Percentiles rank a stretch among this genome's conserved stretches.
These are phyloP conservation scores for Sporormia fimetaria DNA, from an alignment of 495 filamentous ascomycete species.

Conservation along the genomic window DNA sequence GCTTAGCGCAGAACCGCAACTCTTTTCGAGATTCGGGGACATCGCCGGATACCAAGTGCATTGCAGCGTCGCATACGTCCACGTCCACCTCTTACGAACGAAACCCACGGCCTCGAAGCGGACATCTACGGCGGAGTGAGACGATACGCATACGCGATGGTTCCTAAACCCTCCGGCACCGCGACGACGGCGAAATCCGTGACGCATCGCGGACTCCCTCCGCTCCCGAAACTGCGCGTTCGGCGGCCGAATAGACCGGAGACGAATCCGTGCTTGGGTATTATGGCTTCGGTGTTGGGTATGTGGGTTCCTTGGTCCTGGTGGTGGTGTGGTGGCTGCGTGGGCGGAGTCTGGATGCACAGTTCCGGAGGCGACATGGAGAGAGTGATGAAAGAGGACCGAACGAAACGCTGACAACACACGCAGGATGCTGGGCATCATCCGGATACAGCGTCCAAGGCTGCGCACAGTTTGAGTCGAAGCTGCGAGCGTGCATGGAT, in stretches of 20 bases:
- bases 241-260: constrained; percentile 66
- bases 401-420: constrained; percentile 4
- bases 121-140: not conserved
- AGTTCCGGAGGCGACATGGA: too few species aligned
- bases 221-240: constrained; percentile 72
- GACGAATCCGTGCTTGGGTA: constrained; percentile 63
- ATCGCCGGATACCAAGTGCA: not conserved
- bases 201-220: constrained; percentile 62
- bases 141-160: constrained; percentile 31
- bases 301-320: constrained; percentile 32
- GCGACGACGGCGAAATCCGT: constrained; percentile 22
- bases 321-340: not conserved
- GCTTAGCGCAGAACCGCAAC: too few species aligned
- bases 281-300: constrained; percentile 91
- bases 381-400: not conserved
- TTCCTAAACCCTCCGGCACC: constrained; percentile 34
- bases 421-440: constrained; percentile 86
- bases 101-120: not conserved
- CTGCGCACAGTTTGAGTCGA: constrained; percentile 69
- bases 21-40: not conserved
- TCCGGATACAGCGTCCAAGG: constrained; percentile 60
- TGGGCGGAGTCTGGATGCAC: too few species aligned
- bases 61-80: not conserved
- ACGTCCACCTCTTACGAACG: not conserved
- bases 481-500: constrained; percentile 90